Conservation (phyloP, 805 yeast species). For the Wickerhamomyces canadensis region DNA sequence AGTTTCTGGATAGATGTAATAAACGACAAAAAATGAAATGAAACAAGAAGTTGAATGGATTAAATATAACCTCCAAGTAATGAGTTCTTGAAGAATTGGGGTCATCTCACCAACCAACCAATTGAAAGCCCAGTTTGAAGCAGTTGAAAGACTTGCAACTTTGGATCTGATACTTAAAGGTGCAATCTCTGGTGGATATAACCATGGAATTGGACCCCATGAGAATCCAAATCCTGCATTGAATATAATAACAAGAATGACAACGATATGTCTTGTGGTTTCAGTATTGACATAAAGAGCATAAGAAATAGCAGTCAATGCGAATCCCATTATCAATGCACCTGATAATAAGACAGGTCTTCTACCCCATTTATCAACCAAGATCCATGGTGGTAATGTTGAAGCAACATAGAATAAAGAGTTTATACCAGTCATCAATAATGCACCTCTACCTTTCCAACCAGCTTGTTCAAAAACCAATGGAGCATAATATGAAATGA, state of each 20-base stretch:
- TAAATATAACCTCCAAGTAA: constrained; percentile 76
- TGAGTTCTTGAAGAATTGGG: constrained; percentile 72
- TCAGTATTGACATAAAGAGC: constrained; percentile 44
- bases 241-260: constrained; percentile 67
- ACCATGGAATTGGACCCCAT: constrained; percentile 96
- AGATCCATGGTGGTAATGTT: constrained; percentile 86
- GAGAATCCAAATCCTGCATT: constrained; percentile 84
- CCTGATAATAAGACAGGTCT: constrained; percentile 80
- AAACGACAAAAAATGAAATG: constrained; percentile 67
- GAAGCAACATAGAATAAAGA: constrained; percentile 53
- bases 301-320: constrained; percentile 61
- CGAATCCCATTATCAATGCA: constrained; percentile 70
- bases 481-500: constrained; percentile 90
- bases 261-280: constrained; percentile 67
- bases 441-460: constrained; percentile 84
- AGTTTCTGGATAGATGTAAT: constrained; percentile 78
- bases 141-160: constrained; percentile 87
- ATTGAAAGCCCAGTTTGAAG: constrained; percentile 90
- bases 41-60: constrained; percentile 78
- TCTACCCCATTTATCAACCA: constrained; percentile 90
- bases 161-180: constrained; percentile 82
- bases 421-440: constrained; percentile 85
- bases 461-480: constrained; percentile 93
- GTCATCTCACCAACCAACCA: constrained; percentile 90
- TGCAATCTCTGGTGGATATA: constrained; percentile 78